Conservation (phyloP, 2,329 filamentous ascomycete genomes). For the Zarea fungicola region DNA sequence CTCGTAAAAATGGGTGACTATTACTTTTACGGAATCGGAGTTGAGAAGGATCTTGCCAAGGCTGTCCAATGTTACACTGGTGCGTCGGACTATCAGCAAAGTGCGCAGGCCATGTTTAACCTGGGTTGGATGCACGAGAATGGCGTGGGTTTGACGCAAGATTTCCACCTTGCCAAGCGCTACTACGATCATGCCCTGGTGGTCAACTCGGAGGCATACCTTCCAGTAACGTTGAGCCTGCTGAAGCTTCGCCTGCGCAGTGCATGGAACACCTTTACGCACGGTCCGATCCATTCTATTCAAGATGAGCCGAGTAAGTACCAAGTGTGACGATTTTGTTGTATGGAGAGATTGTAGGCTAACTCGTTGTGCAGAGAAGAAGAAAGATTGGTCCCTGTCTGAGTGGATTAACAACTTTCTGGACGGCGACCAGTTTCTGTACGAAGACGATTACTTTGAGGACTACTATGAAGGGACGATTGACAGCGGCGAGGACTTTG, state of each 20-base stretch:
- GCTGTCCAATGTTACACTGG: slow-evolving; percentile 90
- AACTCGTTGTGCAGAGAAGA: slow-evolving; percentile 45
- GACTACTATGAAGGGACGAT: slow-evolving; percentile 51
- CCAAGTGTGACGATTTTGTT: background rate
- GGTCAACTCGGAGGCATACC: slow-evolving; percentile 87
- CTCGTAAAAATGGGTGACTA: slow-evolving; percentile 99
- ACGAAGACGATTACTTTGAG: slow-evolving; percentile 54
- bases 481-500: slow-evolving; percentile 55
- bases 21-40: slow-evolving; percentile 78
- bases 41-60: slow-evolving; percentile 68
- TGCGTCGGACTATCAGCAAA: slow-evolving; percentile 85
- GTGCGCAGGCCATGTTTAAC: slow-evolving; percentile 94
- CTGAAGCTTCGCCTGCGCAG: slow-evolving; percentile 79
- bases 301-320: slow-evolving; percentile 79
- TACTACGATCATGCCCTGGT: slow-evolving; percentile 92
- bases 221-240: slow-evolving; percentile 84
- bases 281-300: slow-evolving; percentile 88
- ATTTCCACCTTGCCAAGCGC: slow-evolving; percentile 94
- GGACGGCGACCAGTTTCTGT: slow-evolving; percentile 60
- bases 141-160: slow-evolving; percentile 84
- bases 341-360: background rate
- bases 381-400: slow-evolving; percentile 68
- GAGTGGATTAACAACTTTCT: slow-evolving; percentile 89
- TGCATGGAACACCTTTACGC: slow-evolving; percentile 90
- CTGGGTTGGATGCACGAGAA: slow-evolving; percentile 99